These are phyloP conservation scores for Neurospora pannonica DNA, from an alignment of 495 filamentous ascomycete species.

Conservation along the genomic window DNA sequence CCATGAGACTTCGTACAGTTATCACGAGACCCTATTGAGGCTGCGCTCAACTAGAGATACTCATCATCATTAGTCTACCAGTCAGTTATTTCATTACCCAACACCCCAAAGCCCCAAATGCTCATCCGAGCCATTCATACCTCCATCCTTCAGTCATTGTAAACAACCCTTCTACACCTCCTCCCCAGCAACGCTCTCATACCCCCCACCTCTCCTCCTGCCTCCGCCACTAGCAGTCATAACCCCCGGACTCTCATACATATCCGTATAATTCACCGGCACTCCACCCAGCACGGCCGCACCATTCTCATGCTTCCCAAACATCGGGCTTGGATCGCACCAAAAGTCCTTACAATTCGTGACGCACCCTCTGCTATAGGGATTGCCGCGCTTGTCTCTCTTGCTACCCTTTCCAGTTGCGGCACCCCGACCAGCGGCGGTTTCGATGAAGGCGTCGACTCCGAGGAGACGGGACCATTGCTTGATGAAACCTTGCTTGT, in stretches of 20 bases:
- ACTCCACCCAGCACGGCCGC: slow-evolving; percentile 68
- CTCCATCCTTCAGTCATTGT: background rate
- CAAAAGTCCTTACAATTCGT: slow-evolving; percentile 95
- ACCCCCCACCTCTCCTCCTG: slow-evolving; percentile 26
- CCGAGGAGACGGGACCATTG: slow-evolving; percentile 81
- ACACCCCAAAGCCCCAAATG: background rate
- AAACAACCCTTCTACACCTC: slow-evolving; percentile 18
- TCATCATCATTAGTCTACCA: background rate
- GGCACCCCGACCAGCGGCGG: slow-evolving; percentile 51
- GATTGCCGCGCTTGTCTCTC: slow-evolving; percentile 53
- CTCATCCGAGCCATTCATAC: background rate
- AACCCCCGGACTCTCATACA: slow-evolving; percentile 75
- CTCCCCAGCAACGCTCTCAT: slow-evolving; percentile 35
- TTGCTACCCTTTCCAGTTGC: slow-evolving; percentile 35
- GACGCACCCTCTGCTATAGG: slow-evolving; percentile 70
- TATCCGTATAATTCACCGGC: slow-evolving; percentile 70
- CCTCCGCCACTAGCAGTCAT: slow-evolving; percentile 35
- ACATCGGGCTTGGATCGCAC: slow-evolving; percentile 78
- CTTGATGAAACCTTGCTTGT: slow-evolving; percentile 52
- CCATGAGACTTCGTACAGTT: background rate
- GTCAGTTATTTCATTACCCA: background rate
- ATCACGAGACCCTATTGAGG: background rate
- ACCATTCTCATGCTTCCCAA: slow-evolving; percentile 64
- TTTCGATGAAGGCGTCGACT: slow-evolving; percentile 84
- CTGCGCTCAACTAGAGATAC: background rate